Base-by-base conservation (phyloP, 2,329 filamentous ascomycete species). In the Penicillium sp. region DNA sequence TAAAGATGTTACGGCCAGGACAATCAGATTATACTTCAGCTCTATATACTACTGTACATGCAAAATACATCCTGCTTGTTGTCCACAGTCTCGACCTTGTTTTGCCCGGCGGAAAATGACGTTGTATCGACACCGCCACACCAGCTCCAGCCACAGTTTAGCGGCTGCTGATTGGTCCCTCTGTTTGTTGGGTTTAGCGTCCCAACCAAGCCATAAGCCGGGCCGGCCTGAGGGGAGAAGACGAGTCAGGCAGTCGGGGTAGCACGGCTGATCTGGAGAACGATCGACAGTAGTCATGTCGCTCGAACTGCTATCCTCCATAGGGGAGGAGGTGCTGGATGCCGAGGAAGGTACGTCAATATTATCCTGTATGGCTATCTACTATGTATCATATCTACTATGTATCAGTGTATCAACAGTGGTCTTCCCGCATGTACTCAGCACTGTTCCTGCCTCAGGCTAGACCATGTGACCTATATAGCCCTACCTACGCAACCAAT, bases 311-410 rank as follows among this genome's bases (percentile, higher is more conserved):
- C 66, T 78, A 26, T 59, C 67, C 60, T 58, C 68, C 50, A 65
- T 84, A 52, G 80, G 79, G 46, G 71, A 75, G 54, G 80, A 82
- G 61, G 74, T 85, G 59, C 71, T 72, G 30, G 81, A 85, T 67
- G 74, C 79, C 45, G 82, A 84, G 70, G 83, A 87, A 82, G 83
- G 83, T 84, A 76, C 33, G 49, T 52, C 5, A n/a, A n/a, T n/a
- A n/a, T n/a, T n/a, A n/a, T n/a, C n/a, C n/a, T n/a, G n/a, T n/a
- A n/a, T n/a, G n/a, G n/a, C n/a, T n/a, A n/a, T n/a, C n/a, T n/a
- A n/a, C n/a, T n/a, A 14, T 23, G 12, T 55, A 38, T 18, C 47
- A 9, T 30, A 14, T 9, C 16, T 40, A 18, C 12, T 18, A 40
- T 40, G 28, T 30, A 30, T 11, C 2, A 9, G 8, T 30, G n/a